Base-by-base conservation (phyloP, 1,284 basidiomycete genomes). In the Grifola frondosa region DNA sequence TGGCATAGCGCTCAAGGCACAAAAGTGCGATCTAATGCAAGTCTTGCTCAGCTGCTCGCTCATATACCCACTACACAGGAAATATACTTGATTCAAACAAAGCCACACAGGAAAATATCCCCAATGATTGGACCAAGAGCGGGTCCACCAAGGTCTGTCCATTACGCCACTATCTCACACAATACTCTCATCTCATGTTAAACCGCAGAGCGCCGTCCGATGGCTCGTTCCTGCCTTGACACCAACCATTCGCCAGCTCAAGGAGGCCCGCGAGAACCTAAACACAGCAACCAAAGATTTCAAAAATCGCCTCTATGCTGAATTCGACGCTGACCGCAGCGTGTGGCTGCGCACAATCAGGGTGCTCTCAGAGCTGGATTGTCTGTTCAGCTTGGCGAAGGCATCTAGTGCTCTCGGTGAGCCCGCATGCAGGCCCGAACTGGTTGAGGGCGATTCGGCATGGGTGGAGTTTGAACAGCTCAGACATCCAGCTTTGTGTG, bases 331-430 rank as follows among this genome's bases (percentile, higher is more conserved):
- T 6, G 91, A 97, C 57, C 80, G 91, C 25, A 73, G 77, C 13
- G 68, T 84, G 13, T 94, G 89, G 91, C 69, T 90, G 46, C 81
- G 84, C 19, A 80, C 84, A 13, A 75, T 93, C 45, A 79, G 88
- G 48, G 81, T 90, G 33, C 72, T 91, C 53, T 80, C 94, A 39
- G 84, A 97, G 68, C 71, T 99, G 19, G 97, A 99, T 65, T 99
- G 97, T 64, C 71, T 99, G 23, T 81, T 97, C 59, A 94, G 91
- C 55, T 71, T 99, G 37, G 89, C 96, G 6, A 95, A 94, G 65
- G 80, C 94, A 0, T 97, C 95, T 1, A 66, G 73, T 24, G 90
- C 91, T 10, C 80, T 99, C 39, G 95, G 94, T 32, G 91, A 96
- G 66, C 97, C 97, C 3, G 79, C 83, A 30, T 98, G 96, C 62